Percentiles rank a stretch among this genome's conserved stretches.
phyloP scores from a whole-genome alignment of 208 protist species.

The Leishmania braziliensis region DNA sequence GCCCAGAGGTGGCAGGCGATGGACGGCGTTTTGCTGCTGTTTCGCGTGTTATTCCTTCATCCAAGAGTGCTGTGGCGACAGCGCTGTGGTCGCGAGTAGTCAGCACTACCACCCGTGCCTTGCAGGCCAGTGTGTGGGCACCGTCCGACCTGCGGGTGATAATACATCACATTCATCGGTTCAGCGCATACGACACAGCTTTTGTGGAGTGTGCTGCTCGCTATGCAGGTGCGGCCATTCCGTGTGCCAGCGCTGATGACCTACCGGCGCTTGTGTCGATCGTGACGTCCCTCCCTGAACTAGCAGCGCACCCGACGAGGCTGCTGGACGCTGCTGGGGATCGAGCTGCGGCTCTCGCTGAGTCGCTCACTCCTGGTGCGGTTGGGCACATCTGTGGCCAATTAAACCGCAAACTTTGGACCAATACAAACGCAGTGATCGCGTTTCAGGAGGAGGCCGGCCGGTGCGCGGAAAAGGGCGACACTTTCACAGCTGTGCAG shows the following conservation, averaged over 20 bases:
- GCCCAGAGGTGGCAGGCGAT: background rate
- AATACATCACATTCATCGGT: conserved; percentile 32
- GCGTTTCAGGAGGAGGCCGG: conserved; percentile 64
- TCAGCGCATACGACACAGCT: conserved; percentile 36
- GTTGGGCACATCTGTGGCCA: conserved; percentile 55
- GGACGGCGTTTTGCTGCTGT: conserved; percentile 19
- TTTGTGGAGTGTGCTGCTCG: conserved; percentile 40
- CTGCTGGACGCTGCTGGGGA: conserved; percentile 36
- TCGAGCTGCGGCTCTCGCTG: conserved; percentile 40
- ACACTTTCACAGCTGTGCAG: conserved; percentile 67
- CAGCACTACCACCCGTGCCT: background rate
- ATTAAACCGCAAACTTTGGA: conserved; percentile 48
- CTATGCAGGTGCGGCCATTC: conserved; percentile 30
- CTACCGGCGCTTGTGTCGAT: conserved; percentile 24
- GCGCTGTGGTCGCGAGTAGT: conserved; percentile 17
- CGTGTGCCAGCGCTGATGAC: conserved; percentile 18
- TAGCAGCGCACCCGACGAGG: conserved; percentile 29
- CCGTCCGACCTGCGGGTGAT: conserved; percentile 24
- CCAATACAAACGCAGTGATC: conserved; percentile 42
- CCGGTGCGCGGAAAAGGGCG: conserved; percentile 65
- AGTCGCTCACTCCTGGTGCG: conserved; percentile 38
- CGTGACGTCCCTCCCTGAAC: conserved; percentile 48
- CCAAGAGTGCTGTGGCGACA: background rate
- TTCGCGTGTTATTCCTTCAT: conserved; percentile 16
- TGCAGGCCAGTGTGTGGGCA: conserved; percentile 14